Evolutionary conservation across 2,329 filamentous ascomycete genomes (phyloP).

Genomic region (Sodiomyces alkalinus): DNA sequence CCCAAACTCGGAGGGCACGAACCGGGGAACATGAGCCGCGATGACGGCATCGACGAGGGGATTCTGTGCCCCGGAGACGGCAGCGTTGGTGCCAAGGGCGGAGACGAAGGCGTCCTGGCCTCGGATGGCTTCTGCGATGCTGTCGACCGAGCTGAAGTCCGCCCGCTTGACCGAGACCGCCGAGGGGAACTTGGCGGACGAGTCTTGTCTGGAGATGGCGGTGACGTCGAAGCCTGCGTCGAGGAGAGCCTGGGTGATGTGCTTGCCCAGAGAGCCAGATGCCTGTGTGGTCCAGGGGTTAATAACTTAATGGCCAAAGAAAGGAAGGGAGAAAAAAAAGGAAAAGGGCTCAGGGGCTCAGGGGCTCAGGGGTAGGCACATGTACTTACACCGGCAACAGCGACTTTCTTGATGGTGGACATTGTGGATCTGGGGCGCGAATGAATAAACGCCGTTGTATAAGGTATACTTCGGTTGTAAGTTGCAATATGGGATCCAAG

Average conservation of each 20-base stretch:
- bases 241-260: slow-evolving; percentile 16
- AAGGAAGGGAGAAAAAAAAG: too few relatives aligned
- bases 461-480: too few relatives aligned
- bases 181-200: slow-evolving; percentile 17
- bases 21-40: slow-evolving; percentile 38
- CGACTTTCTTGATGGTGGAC: slow-evolving; percentile 17
- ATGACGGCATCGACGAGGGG: slow-evolving; percentile 38
- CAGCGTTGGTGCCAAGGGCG: slow-evolving; percentile 26
- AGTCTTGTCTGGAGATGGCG: slow-evolving; percentile 31
- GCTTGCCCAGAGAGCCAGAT: slow-evolving; percentile 16
- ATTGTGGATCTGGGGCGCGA: slow-evolving; percentile 5
- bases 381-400: slow-evolving; percentile 18
- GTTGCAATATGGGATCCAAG: too few relatives aligned
- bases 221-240: slow-evolving; percentile 30
- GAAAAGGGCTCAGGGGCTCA: neutral
- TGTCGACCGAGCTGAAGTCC: slow-evolving; percentile 26
- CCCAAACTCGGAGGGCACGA: slow-evolving; percentile 41
- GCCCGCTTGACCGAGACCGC: slow-evolving; percentile 27
- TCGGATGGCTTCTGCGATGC: slow-evolving; percentile 29
- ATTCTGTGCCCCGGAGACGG: slow-evolving; percentile 27
- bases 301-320: too few relatives aligned
- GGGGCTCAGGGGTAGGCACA: neutral
- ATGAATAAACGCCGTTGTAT: too few relatives aligned
- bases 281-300: slow-evolving; percentile 12
- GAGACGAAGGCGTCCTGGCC: slow-evolving; percentile 42